Conservation (phyloP, 805 yeast species). For the Kazachstania taianensis region DNA sequence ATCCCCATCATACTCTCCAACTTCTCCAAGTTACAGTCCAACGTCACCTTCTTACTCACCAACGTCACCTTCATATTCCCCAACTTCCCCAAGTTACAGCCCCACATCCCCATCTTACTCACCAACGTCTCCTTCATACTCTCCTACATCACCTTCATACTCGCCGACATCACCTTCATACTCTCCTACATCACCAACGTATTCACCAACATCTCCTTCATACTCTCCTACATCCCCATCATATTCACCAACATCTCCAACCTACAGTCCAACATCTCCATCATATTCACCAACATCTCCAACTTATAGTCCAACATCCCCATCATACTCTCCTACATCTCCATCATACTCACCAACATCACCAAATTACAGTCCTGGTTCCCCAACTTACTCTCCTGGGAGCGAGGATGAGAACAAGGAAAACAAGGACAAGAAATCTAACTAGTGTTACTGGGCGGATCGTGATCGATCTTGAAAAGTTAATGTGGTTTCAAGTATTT, state of each 20-base stretch:
- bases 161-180: slow-evolving; percentile 68
- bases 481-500: too few relatives aligned
- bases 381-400: slow-evolving; percentile 47
- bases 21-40: slow-evolving; percentile 66
- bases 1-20: slow-evolving; percentile 69
- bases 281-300: slow-evolving; percentile 59
- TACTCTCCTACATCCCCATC: slow-evolving; percentile 45
- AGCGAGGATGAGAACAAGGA: slow-evolving; percentile 23
- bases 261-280: slow-evolving; percentile 41
- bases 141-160: slow-evolving; percentile 55
- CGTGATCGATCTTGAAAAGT: too few relatives aligned
- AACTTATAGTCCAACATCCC: slow-evolving; percentile 54
- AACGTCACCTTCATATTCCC: slow-evolving; percentile 55
- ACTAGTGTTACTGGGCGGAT: too few relatives aligned
- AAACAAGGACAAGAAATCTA: slow-evolving; percentile 6
- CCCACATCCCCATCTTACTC: slow-evolving; percentile 69
- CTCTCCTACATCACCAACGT: slow-evolving; percentile 56
- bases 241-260: slow-evolving; percentile 57
- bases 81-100: slow-evolving; percentile 70
- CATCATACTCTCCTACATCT: slow-evolving; percentile 47
- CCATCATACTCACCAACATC: slow-evolving; percentile 43
- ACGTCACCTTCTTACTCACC: slow-evolving; percentile 71
- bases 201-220: slow-evolving; percentile 70
- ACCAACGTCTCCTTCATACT: slow-evolving; percentile 60
- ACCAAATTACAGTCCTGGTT: slow-evolving; percentile 46